These are phyloP conservation scores for Fusarium staphyleae DNA, from an alignment of 2,329 filamentous ascomycete genomes.

Conservation along the genomic window DNA sequence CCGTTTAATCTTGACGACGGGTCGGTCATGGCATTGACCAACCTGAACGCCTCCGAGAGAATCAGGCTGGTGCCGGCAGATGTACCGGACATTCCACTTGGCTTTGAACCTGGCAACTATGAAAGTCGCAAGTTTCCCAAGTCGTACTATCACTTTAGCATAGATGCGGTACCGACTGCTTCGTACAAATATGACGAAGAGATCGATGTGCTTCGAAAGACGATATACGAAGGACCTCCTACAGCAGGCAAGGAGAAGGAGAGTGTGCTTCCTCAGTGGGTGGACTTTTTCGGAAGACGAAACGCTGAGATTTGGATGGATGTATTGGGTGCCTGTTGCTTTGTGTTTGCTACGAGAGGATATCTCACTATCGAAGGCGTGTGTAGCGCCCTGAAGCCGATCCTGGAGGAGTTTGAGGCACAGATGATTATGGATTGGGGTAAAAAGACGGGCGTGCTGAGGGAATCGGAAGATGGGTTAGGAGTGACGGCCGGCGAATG, in stretches of 20 bases:
- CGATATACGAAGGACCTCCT: conserved; percentile 51
- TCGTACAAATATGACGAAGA: conserved; percentile 64
- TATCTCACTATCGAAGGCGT: conserved; percentile 62
- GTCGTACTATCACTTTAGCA: conserved; percentile 68
- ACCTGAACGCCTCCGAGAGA: conserved; percentile 66
- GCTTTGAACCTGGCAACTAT: conserved; percentile 75
- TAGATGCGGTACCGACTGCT: conserved; percentile 69
- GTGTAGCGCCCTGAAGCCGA: conserved; percentile 61
- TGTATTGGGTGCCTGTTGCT: conserved; percentile 67
- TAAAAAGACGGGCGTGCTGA: conserved; percentile 58
- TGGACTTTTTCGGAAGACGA: conserved; percentile 69
- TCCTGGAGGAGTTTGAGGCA: conserved; percentile 70
- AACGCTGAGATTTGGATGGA: conserved; percentile 70
- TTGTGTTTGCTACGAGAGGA: conserved; percentile 68
- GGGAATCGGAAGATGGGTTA: conserved; percentile 48
- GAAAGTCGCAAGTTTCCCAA: conserved; percentile 73
- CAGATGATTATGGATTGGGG: conserved; percentile 67
- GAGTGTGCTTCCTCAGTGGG: conserved; percentile 73
- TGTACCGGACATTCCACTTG: conserved; percentile 70
- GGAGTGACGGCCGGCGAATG: conserved; percentile 63
- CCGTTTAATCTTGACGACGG: conserved; percentile 69
- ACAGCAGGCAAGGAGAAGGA: conserved; percentile 47
- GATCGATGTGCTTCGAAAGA: conserved; percentile 51
- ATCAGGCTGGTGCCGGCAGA: conserved; percentile 61
- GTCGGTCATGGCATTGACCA: conserved; percentile 70